Evolutionary conservation across 176 grass and related monocot species (phyloP), one percentile per base, ranked within the genome.

Genomic region (Aegilops speltoides): DNA sequence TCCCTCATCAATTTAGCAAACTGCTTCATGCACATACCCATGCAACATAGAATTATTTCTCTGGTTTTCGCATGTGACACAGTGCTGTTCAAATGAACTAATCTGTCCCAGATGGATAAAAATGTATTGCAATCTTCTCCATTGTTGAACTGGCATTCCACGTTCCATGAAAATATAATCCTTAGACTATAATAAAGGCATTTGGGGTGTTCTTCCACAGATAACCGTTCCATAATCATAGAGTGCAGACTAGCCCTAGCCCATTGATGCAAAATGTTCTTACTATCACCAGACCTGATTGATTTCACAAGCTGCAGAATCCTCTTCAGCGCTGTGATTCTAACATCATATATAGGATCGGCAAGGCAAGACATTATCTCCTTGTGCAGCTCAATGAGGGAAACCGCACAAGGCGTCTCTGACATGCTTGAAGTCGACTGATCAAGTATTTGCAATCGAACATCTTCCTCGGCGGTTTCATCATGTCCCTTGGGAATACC

Each of bases 141-240:
- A 73, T 85, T 73, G 64, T 88, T 81, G 73, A 90, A 79, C 79
- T 68, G 81, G 25, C 37, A 89, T 87, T 90, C 84, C 73, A 78
- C 71, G 66, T 90, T 91, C 96, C 96, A 98, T 43, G 77, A 94
- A 85, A 96, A 98, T 61, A 94, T 92, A 48, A 96, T 92, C 64
- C 89, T 96, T 74, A 98, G 64, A 89, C 75, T 89, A 86, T 94
- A 96, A 78, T 94, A 96, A 78, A 96, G 88, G 79, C 96, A 98
- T 86, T 91, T 98, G 7, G 93, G 93, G 77, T 96, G 88, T 85
- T 96, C 88, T 90, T 98, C 93, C 37, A 71, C 82, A 89, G 85
- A 91, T 76, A 98, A 85, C 28, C 41, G 82, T 38, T 96, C 88
- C 79, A 91, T 91, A 32, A 96, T 81, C 48, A 89, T 60, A 68